These are phyloP conservation scores for Cornus controversa DNA, from an alignment of 148 eudicot genomes.

Conservation along the genomic window DNA sequence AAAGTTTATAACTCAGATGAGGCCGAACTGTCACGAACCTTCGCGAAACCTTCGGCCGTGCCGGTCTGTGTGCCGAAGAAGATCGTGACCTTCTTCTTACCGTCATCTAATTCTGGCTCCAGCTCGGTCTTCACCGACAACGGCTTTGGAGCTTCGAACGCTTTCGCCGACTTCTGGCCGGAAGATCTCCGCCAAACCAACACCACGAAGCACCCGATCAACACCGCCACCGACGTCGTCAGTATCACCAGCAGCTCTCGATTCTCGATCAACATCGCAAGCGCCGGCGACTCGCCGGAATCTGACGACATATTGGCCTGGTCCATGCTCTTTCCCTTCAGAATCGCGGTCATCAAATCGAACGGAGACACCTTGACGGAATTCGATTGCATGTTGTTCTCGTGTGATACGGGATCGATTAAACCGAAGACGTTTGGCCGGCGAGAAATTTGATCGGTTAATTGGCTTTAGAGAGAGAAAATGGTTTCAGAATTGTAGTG, in stretches of 20 bases:
- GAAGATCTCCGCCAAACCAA: conserved; percentile 57
- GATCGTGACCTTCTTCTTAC: conserved; percentile 66
- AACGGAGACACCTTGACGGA: conserved; percentile 64
- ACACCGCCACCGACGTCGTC: conserved; percentile 67
- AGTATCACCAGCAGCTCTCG: conserved; percentile 56
- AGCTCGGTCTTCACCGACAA: conserved; percentile 33
- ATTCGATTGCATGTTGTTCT: conserved; percentile 45
- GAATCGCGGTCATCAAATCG: conserved; percentile 67
- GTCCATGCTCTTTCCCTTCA: conserved; percentile 45
- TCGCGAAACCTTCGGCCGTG: conserved; percentile 96
- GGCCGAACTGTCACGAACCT: conserved; percentile 37
- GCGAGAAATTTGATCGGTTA: conserved; percentile 7
- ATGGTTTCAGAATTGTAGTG: neutral
- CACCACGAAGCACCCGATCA: conserved; percentile 59
- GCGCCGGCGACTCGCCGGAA: conserved; percentile 27
- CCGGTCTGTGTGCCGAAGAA: conserved; percentile 96
- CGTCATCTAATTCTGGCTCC: conserved; percentile 70
- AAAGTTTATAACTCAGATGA: neutral
- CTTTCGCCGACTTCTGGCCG: conserved; percentile 34
- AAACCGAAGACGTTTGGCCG: neutral
- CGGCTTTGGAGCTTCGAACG: conserved; percentile 34
- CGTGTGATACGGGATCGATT: neutral
- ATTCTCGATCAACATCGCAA: conserved; percentile 51
- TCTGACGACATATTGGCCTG: conserved; percentile 39
- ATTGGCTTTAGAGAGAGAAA: neutral